phyloP scores from a whole-genome alignment of 148 eudicot genomes.

The Diospyros lotus region DNA sequence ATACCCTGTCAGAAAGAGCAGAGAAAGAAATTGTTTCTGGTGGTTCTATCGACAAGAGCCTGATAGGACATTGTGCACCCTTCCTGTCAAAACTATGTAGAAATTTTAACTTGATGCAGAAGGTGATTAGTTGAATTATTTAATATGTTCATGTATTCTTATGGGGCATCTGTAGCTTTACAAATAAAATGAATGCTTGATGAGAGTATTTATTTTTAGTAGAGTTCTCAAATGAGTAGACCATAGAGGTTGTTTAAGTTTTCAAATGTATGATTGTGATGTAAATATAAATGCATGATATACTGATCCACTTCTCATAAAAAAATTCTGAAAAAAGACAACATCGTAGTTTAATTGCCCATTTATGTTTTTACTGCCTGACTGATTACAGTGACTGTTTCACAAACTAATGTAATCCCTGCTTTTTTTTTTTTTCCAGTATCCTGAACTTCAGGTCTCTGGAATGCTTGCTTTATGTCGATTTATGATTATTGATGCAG shows the following conservation, averaged over 20 bases:
- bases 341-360: background rate
- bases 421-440: slow-evolving; percentile 37
- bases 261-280: background rate
- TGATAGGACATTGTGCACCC: slow-evolving; percentile 85
- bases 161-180: background rate
- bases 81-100: slow-evolving; percentile 80
- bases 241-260: background rate
- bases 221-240: background rate
- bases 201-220: background rate
- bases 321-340: background rate
- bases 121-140: slow-evolving; percentile 44
- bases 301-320: background rate
- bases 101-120: slow-evolving; percentile 90
- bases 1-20: slow-evolving; percentile 68
- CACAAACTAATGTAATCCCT: slow-evolving; percentile 5
- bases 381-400: background rate
- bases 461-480: slow-evolving; percentile 97
- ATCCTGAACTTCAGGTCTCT: slow-evolving; percentile 88
- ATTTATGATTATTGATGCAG: slow-evolving; percentile 89
- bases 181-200: background rate
- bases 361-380: background rate
- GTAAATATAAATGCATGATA: background rate
- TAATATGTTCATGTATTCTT: background rate
- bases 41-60: slow-evolving; percentile 55
- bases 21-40: slow-evolving; percentile 88